phyloP scores from a whole-genome alignment of 2,329 filamentous ascomycete species.

The Botrytis porri region DNA sequence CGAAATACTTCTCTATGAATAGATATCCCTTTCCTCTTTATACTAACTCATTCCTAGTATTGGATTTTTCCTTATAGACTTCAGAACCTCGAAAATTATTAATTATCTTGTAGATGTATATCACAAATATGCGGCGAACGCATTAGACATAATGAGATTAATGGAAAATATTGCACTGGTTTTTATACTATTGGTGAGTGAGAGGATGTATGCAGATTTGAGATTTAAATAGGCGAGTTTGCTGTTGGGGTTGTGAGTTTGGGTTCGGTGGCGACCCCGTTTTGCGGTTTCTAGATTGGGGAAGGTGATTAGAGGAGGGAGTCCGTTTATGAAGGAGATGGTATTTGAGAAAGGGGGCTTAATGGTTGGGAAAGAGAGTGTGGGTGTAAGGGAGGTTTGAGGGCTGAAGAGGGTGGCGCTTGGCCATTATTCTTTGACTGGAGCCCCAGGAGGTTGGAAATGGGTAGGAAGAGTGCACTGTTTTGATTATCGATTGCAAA shows the following conservation, averaged over 20 bases:
- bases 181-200: constrained; percentile 47
- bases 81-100: constrained; percentile 48
- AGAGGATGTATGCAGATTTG: constrained; percentile 47
- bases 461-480: background rate
- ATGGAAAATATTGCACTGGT: constrained; percentile 49
- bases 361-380: too few relatives aligned
- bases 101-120: constrained; percentile 52
- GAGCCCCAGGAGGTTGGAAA: too few relatives aligned
- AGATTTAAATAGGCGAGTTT: constrained; percentile 50
- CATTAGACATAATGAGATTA: constrained; percentile 47
- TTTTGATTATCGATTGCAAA: background rate
- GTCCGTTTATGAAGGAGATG: background rate
- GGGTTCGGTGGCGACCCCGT: constrained; percentile 44
- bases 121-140: constrained; percentile 48
- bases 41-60: constrained; percentile 73
- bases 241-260: constrained; percentile 46
- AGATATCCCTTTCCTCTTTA: constrained; percentile 71
- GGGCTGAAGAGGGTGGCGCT: background rate
- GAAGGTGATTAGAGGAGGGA: background rate
- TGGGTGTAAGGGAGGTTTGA: background rate
- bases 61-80: constrained; percentile 58
- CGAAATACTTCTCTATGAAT: background rate
- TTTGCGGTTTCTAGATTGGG: constrained; percentile 43
- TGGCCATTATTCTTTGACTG: too few relatives aligned
- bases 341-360: background rate